phyloP scores from a whole-genome alignment of 202 grass and related monocot species.

The Musa balbisiana region DNA sequence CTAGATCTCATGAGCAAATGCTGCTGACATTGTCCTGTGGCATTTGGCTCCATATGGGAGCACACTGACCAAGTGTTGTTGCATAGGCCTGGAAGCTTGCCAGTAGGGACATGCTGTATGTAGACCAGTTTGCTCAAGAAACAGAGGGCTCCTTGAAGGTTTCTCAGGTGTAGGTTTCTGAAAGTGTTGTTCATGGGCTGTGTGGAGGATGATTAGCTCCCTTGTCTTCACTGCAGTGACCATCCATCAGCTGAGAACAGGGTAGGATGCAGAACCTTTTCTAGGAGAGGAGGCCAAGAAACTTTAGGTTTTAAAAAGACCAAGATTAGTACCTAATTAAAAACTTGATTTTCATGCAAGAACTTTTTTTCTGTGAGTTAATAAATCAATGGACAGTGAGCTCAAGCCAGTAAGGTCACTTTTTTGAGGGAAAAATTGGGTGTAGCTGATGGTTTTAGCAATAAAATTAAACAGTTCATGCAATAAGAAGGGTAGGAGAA shows the following conservation, averaged over 20 bases:
- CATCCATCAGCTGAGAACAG: background rate
- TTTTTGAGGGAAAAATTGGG: too few species aligned
- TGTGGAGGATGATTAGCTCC: constrained; percentile 5
- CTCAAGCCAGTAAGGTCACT: too few species aligned
- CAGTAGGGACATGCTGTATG: background rate
- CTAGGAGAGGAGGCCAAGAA: too few species aligned
- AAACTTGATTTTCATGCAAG: too few species aligned
- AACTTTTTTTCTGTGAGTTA: too few species aligned
- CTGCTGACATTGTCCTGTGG: background rate
- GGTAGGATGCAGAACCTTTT: background rate
- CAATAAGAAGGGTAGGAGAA: too few species aligned
- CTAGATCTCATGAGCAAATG: background rate
- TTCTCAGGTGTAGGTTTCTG: background rate
- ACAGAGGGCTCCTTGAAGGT: background rate
- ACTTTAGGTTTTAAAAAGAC: too few species aligned
- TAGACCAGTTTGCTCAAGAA: constrained; percentile 1
- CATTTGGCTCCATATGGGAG: constrained; percentile 6
- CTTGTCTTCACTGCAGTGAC: constrained; percentile 1
- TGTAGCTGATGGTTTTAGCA: too few species aligned
- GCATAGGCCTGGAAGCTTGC: background rate
- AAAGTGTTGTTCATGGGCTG: background rate
- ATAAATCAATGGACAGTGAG: too few species aligned
- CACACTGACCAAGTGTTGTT: background rate
- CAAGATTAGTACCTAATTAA: too few species aligned
- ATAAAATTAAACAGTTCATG: too few species aligned